Evolutionary conservation across 2,329 filamentous ascomycete genomes (phyloP).

Genomic region (Rutstroemia sp.): DNA sequence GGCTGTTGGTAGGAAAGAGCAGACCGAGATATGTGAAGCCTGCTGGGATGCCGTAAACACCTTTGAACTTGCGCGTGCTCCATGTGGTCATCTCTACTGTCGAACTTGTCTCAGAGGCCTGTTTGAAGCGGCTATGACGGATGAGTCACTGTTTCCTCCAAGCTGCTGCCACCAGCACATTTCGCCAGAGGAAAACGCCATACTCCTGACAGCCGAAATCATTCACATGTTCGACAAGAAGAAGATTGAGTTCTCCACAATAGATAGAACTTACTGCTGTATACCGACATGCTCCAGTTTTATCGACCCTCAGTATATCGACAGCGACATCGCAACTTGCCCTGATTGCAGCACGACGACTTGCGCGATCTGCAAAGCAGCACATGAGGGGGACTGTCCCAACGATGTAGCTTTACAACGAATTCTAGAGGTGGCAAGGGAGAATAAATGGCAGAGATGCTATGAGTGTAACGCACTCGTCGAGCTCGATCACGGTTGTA

Average conservation of each 20-base stretch:
- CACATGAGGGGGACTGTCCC: conserved; percentile 42
- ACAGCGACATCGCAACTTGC: conserved; percentile 34
- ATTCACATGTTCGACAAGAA: conserved; percentile 34
- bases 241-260: conserved; percentile 40
- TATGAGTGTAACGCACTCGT: conserved; percentile 38
- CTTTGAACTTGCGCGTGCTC: conserved; percentile 17
- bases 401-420: conserved; percentile 35
- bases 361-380: conserved; percentile 43
- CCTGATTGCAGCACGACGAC: conserved; percentile 36
- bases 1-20: background rate
- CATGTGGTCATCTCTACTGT: conserved; percentile 46
- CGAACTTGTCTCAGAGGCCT: conserved; percentile 38
- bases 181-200: conserved; percentile 25
- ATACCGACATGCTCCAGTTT: conserved; percentile 38
- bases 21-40: background rate
- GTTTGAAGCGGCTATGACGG: conserved; percentile 36
- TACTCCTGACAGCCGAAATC: conserved; percentile 33
- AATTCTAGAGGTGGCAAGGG: conserved; percentile 34
- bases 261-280: conserved; percentile 45
- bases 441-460: conserved; percentile 46
- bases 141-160: conserved; percentile 48
- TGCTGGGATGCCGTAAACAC: conserved; percentile 13
- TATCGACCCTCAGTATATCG: conserved; percentile 32
- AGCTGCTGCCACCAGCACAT: conserved; percentile 40
- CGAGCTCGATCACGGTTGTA: conserved; percentile 43